These are phyloP conservation scores for Cladosporium oxysporum DNA, from an alignment of 2,329 filamentous ascomycete species.

Conservation along the genomic window DNA sequence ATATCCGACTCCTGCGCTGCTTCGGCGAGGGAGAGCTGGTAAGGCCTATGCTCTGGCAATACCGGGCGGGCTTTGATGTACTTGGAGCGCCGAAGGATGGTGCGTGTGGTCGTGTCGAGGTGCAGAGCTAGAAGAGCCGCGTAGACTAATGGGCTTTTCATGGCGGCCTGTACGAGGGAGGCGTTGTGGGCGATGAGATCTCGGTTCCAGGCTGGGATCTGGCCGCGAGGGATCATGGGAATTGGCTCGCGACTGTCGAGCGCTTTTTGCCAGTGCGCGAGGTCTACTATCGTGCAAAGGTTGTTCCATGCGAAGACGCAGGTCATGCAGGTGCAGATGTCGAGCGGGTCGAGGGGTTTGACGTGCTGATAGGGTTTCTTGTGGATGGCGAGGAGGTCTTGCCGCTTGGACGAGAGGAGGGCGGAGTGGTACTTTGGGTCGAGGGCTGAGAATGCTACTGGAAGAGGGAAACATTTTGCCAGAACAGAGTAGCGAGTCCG, in stretches of 20 bases:
- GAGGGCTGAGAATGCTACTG: constrained; percentile 47
- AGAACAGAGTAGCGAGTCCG: constrained; percentile 53
- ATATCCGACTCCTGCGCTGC: constrained; percentile 49
- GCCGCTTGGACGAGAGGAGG: constrained; percentile 46
- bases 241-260: constrained; percentile 56
- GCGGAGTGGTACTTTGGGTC: constrained; percentile 39
- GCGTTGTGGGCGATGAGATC: constrained; percentile 48
- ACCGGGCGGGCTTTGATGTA: constrained; percentile 19
- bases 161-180: constrained; percentile 47
- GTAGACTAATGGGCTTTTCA: constrained; percentile 53
- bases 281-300: constrained; percentile 56
- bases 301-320: constrained; percentile 61
- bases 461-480: constrained; percentile 54
- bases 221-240: constrained; percentile 53
- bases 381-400: constrained; percentile 49
- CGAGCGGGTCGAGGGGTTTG: constrained; percentile 45
- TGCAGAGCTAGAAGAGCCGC: constrained; percentile 53
- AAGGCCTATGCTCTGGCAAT: constrained; percentile 52
- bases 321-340: constrained; percentile 59
- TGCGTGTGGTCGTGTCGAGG: constrained; percentile 48
- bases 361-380: constrained; percentile 57
- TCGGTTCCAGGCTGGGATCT: constrained; percentile 53
- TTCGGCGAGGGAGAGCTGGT: constrained; percentile 51
- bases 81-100: constrained; percentile 51
- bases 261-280: constrained; percentile 57